Percentiles rank a stretch among this genome's conserved stretches.
These are phyloP conservation scores for Dactylellina sp. DNA, from an alignment of 2,329 filamentous ascomycete genomes.

Conservation along the genomic window DNA sequence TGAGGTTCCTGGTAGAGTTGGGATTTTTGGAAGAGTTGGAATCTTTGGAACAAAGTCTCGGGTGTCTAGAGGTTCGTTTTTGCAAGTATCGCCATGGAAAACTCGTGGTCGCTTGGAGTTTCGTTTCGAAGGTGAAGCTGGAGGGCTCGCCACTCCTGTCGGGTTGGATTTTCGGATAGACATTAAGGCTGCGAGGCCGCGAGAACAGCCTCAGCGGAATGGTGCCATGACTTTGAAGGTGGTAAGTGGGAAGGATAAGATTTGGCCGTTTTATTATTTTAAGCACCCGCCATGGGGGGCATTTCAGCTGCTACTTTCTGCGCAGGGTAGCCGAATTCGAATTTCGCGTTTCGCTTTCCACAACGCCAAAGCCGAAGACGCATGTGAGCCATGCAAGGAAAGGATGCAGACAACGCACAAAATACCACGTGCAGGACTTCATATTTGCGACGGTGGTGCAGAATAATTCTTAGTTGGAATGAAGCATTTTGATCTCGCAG, in stretches of 20 bases:
- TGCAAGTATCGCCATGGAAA: constrained; percentile 13
- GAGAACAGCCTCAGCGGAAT: neutral
- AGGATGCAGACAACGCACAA: neutral
- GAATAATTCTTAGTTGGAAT: no score
- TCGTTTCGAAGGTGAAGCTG: constrained; percentile 47
- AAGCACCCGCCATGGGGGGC: constrained; percentile 6
- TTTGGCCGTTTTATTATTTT: neutral
- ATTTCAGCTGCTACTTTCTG: neutral
- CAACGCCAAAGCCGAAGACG: no score
- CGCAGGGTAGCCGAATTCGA: neutral
- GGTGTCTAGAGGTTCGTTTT: neutral
- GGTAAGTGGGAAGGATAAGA: neutral
- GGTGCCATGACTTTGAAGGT: constrained; percentile 9
- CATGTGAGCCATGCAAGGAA: no score
- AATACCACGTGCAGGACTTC: neutral
- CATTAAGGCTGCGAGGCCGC: constrained; percentile 17
- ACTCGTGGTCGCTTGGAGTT: constrained; percentile 45
- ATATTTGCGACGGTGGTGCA: no score
- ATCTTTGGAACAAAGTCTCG: neutral
- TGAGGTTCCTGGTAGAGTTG: constrained; percentile 3
- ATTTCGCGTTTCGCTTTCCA: neutral
- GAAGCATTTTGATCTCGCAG: no score
- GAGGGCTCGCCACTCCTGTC: constrained; percentile 41
- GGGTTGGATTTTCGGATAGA: constrained; percentile 50
- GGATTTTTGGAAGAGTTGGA: constrained; percentile 7